phyloP scores from a whole-genome alignment of 441 rosid species.

The Melastoma candidum region DNA sequence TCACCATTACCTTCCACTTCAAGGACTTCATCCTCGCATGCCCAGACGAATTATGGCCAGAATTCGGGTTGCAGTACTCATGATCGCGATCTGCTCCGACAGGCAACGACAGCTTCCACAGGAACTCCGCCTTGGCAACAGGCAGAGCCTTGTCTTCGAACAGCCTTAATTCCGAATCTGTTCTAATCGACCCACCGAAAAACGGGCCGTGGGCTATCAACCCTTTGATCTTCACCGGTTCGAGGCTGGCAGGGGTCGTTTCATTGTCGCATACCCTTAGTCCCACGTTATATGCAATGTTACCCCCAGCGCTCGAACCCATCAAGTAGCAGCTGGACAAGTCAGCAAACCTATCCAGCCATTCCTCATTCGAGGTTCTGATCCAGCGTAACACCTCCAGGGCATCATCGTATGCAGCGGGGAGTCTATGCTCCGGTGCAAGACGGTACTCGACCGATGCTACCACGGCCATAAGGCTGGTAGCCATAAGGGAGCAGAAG shows the following conservation, averaged over 20 bases:
- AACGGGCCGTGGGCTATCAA: conserved; percentile 40
- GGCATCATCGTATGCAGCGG: conserved; percentile 48
- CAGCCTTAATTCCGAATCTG: conserved; percentile 28
- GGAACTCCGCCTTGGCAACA: conserved; percentile 15
- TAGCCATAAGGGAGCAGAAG: conserved; percentile 23
- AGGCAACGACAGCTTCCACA: conserved; percentile 37
- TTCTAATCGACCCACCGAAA: conserved; percentile 36
- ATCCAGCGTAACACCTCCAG: conserved; percentile 31
- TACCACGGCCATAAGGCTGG: conserved; percentile 21
- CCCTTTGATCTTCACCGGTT: conserved; percentile 37
- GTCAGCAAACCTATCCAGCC: conserved; percentile 31
- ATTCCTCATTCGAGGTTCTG: conserved; percentile 20
- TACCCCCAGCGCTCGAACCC: conserved; percentile 48
- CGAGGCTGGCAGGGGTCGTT: conserved; percentile 1
- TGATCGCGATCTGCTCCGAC: conserved; percentile 39
- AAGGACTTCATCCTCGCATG: conserved; percentile 16
- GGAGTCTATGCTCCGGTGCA: conserved; percentile 53
- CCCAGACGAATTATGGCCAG: conserved; percentile 12
- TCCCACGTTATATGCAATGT: conserved; percentile 32
- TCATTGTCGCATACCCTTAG: conserved; percentile 9
- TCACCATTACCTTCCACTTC: conserved; percentile 32
- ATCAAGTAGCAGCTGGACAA: conserved; percentile 23
- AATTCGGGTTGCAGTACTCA: conserved; percentile 44
- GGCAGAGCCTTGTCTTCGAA: conserved; percentile 21
- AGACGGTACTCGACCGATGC: conserved; percentile 34